Base-by-base conservation (phyloP, 768 basidiomycete genomes). In the Trametes cinnabarina region DNA sequence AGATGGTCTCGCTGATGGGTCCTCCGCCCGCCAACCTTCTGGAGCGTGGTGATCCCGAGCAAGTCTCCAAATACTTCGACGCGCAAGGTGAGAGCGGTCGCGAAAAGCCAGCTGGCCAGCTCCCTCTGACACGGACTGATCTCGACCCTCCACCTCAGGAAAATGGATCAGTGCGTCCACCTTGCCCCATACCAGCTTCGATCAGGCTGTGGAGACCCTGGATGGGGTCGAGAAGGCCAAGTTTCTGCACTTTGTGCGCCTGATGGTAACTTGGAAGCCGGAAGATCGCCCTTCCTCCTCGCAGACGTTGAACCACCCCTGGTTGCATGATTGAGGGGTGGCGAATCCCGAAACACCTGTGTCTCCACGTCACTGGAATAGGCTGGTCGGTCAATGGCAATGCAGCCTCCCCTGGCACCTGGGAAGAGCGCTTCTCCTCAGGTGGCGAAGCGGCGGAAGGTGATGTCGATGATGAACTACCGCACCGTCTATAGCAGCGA, bases 1-100 rank as follows among this genome's bases (percentile, higher is more conserved):
- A 57, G 17, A 63, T 61, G 63, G 41, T 63, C 32, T 57, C 63
- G n/a, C 34, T 63, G 42, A 60, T 63, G n/a, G 63, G 60, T 7
- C 53, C 47, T 37, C 63, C 63, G 5, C 63, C 63, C 2, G 30
- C 19, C 28, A 50, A 63, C 25, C 50, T 63, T 22, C 55, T 63
- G 17, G 28, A 52, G 58, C 47, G 60, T 19, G 53, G 54, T 22
- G 17, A 41, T 22, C n/a, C 47, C 3, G 50, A 43, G 23, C 30
- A 20, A 12, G 25, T 37, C 15, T 63, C 53, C 41, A n/a, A 61
- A 37, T 60, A 46, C 35, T 60, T 60, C 34, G 54, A 55, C 32
- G 32, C 41, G n/a, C 44, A 42, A 20, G 59, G 59, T 44, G 34
- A 28, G 59, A 20, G 22, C 42, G n/a, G n/a, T n/a, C n/a, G n/a